Evolutionary conservation across 441 rosid genomes (phyloP).

Genomic region (Jatropha podagrica): DNA sequence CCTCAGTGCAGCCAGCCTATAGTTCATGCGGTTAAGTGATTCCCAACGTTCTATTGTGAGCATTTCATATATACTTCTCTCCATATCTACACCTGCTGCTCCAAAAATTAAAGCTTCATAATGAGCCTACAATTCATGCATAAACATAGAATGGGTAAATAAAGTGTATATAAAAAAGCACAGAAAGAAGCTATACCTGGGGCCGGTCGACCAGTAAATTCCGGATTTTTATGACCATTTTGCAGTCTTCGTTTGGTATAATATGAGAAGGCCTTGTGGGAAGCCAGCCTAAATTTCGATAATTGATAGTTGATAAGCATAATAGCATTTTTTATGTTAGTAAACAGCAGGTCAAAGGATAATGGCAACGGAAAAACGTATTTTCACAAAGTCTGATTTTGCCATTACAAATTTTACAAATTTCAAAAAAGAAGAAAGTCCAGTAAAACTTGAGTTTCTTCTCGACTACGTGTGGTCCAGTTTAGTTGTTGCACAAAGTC

Average conservation of each 20-base stretch:
- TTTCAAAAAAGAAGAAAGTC: neutral
- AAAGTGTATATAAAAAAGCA: neutral
- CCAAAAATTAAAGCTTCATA: constrained; percentile 15
- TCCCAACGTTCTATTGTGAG: constrained; percentile 84
- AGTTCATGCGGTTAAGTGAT: constrained; percentile 78
- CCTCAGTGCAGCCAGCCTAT: constrained; percentile 59
- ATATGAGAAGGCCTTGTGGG: constrained; percentile 24
- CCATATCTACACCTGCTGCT: constrained; percentile 39
- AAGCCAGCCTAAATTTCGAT: constrained; percentile 32
- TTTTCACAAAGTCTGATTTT: neutral
- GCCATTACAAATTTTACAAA: neutral
- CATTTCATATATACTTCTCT: constrained; percentile 66
- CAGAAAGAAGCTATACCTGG: constrained; percentile 30
- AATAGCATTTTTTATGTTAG: constrained; percentile 19
- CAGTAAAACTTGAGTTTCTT: neutral
- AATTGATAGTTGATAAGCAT: constrained; percentile 23
- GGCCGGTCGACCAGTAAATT: constrained; percentile 19
- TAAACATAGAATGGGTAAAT: neutral
- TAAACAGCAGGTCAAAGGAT: neutral
- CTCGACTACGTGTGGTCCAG: neutral
- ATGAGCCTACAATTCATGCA: neutral
- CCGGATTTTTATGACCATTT: constrained; percentile 23
- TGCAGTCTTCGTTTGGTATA: constrained; percentile 20
- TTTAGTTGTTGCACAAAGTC: neutral
- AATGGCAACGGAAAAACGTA: neutral